Evolutionary conservation across 208 protist species (phyloP).

Genomic region (Strigomonas culicis): DNA sequence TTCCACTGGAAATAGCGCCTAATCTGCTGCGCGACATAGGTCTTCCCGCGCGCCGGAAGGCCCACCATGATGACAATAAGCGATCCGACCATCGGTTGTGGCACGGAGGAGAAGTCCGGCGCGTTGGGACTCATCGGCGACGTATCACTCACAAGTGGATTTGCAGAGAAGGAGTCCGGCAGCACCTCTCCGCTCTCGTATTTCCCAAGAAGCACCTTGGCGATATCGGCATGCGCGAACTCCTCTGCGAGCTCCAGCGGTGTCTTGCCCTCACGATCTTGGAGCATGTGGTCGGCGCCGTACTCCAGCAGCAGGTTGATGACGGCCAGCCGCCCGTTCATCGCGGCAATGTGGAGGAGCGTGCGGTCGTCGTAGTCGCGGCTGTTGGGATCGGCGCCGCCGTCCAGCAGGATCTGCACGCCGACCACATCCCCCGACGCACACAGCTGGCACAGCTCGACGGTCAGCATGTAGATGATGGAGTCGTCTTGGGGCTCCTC

Average conservation of each 20-base stretch:
- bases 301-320: slow-evolving; percentile 64
- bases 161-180: slow-evolving; percentile 18
- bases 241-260: slow-evolving; percentile 58
- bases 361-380: slow-evolving; percentile 79
- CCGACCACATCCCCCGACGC: slow-evolving; percentile 62
- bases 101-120: slow-evolving; percentile 71
- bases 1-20: slow-evolving; percentile 91
- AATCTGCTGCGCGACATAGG: slow-evolving; percentile 88
- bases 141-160: slow-evolving; percentile 19
- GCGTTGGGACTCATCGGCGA: slow-evolving; percentile 32
- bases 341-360: slow-evolving; percentile 75
- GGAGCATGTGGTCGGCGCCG: slow-evolving; percentile 44
- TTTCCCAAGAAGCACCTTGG: slow-evolving; percentile 36
- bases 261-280: slow-evolving; percentile 64
- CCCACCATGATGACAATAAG: slow-evolving; percentile 92
- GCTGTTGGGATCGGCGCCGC: slow-evolving; percentile 73
- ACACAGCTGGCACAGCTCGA: slow-evolving; percentile 76
- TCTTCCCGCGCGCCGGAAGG: slow-evolving; percentile 85
- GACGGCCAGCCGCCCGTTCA: slow-evolving; percentile 46
- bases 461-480: slow-evolving; percentile 65
- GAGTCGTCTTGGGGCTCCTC: slow-evolving; percentile 45
- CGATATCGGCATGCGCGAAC: slow-evolving; percentile 47
- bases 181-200: slow-evolving; percentile 1
- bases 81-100: slow-evolving; percentile 79
- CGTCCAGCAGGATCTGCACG: slow-evolving; percentile 61